Conservation (phyloP, 768 basidiomycete species). For the Lactarius quietus region DNA sequence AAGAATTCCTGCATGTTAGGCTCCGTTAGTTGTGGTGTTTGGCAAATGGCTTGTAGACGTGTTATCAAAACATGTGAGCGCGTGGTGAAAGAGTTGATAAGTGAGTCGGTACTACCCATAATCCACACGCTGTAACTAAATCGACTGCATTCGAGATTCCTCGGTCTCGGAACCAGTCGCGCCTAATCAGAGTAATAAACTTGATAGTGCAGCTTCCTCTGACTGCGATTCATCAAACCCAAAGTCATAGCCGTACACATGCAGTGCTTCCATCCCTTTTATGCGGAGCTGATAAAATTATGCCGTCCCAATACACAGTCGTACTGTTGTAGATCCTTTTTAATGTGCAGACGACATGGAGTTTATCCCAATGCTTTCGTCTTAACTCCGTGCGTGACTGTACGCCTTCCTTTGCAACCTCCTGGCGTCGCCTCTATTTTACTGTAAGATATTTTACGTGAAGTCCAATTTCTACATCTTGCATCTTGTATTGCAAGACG, state of each 20-base stretch:
- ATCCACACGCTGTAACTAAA: not conserved
- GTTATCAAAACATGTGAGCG: slow-evolving; percentile 77
- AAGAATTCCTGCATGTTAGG: slow-evolving; percentile 44
- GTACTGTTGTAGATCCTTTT: not conserved
- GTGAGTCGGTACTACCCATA: slow-evolving; percentile 9
- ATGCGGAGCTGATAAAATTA: not conserved
- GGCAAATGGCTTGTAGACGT: slow-evolving; percentile 92
- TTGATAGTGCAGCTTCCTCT: not conserved
- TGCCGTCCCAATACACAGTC: not conserved
- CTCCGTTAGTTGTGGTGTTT: slow-evolving; percentile 87
- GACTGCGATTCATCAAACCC: not conserved
- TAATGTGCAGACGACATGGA: not conserved
- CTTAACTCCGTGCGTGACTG: not conserved
- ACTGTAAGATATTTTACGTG: not conserved
- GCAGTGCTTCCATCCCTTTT: not conserved
- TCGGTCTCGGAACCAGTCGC: not conserved
- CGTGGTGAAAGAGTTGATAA: slow-evolving; percentile 18
- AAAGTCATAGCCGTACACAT: not conserved
- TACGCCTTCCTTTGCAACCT: too few species aligned
- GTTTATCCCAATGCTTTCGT: not conserved
- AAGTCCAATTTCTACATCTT: not conserved
- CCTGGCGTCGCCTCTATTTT: not conserved
- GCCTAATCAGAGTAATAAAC: not conserved
- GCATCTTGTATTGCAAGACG: not conserved
- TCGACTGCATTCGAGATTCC: not conserved